A percentile compares a stretch with the other conserved stretches of the same genome.
Conservation (phyloP, 805 yeast genomes). For the Myxozyma geophila region DNA sequence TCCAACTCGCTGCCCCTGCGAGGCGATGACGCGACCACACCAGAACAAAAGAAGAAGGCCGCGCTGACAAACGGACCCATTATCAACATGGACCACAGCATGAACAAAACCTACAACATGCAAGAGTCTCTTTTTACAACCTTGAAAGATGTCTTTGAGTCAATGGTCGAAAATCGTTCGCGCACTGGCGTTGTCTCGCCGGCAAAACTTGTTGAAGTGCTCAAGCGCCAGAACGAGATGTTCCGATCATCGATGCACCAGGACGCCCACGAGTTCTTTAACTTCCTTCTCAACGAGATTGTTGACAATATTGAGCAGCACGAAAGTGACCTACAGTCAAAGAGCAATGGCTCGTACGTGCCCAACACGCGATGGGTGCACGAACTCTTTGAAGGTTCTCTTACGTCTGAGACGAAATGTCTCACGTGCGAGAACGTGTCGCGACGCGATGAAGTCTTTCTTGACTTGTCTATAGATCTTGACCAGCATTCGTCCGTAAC, state of each 20-base stretch:
- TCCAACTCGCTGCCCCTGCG: slow-evolving; percentile 19
- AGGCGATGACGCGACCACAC: slow-evolving; percentile 28
- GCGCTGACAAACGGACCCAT: slow-evolving; percentile 45
- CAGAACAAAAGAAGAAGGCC: slow-evolving; percentile 46
- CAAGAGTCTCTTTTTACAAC: slow-evolving; percentile 62
- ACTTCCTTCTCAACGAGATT: slow-evolving; percentile 79
- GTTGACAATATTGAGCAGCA: slow-evolving; percentile 52
- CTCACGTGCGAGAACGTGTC: slow-evolving; percentile 84
- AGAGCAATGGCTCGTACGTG: slow-evolving; percentile 19
- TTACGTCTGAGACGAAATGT: slow-evolving; percentile 89
- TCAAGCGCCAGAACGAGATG: slow-evolving; percentile 81
- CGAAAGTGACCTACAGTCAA: slow-evolving; percentile 29
- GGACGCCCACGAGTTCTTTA: slow-evolving; percentile 96
- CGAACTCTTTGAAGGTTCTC: slow-evolving; percentile 78
- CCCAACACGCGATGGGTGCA: slow-evolving; percentile 55
- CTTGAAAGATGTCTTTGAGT: slow-evolving; percentile 82
- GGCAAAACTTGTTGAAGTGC: slow-evolving; percentile 66
- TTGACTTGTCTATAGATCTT: slow-evolving; percentile 86
- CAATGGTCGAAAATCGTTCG: slow-evolving; percentile 72
- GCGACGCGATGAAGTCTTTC: slow-evolving; percentile 79
- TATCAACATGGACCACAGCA: slow-evolving; percentile 70
- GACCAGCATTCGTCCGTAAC: slow-evolving; percentile 74
- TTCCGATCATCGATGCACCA: slow-evolving; percentile 95
- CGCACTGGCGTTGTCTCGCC: slow-evolving; percentile 88
- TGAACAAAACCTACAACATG: slow-evolving; percentile 57